Base-by-base conservation (phyloP, 1,284 basidiomycete genomes). In the Malassezia brasiliensis region DNA sequence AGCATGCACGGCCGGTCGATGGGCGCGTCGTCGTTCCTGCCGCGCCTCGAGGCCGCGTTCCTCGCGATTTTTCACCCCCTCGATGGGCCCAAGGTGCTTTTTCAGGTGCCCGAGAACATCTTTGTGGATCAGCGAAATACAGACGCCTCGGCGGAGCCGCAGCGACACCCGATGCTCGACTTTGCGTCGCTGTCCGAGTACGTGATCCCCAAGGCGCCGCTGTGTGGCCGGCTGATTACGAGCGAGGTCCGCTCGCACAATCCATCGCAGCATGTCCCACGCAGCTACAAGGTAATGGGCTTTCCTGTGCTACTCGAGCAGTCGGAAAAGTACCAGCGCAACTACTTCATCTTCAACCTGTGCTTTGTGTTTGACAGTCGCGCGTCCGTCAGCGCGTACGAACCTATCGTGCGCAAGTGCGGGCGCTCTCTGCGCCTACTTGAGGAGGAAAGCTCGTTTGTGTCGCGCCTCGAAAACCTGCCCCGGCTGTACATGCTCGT, bases 331-430 rank as follows among this genome's bases (percentile, higher is more conserved):
- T 74, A 74, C 42, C 62, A 62, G 17, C 48, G 74, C 11, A 76
- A 75, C 49, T 68, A 87, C 76, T 94, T 96, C 76, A 82, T 87
- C 68, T 98, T 90, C 78, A 98, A 96, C 71, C 77, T 96, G 74
- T 72, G 72, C 56, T 94, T 96, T 75, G 93, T 96, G 5, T 98
- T 99, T 73, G 88, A 93, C 47, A 74, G 76, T 11, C 82, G 84
- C 36, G 88, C 90, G 2, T 90, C 93, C 69, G 78, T 96, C 39
- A 87, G 87, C 66, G 90, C 89, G 52, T 99, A 94, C 76, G 93
- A 98, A 68, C 89, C 91, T 0, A 83, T 98, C 50, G 90, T 96
- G 11, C 82, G 93, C 45, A 99, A 98, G 78, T 85, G 90, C 47
- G 90, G 86, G 58, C 82, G 91, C 22, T 88, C 94, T 25, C 77